These are phyloP conservation scores for Pseudofabraea citricarpa DNA, from an alignment of 2,329 filamentous ascomycete species.

Conservation along the genomic window DNA sequence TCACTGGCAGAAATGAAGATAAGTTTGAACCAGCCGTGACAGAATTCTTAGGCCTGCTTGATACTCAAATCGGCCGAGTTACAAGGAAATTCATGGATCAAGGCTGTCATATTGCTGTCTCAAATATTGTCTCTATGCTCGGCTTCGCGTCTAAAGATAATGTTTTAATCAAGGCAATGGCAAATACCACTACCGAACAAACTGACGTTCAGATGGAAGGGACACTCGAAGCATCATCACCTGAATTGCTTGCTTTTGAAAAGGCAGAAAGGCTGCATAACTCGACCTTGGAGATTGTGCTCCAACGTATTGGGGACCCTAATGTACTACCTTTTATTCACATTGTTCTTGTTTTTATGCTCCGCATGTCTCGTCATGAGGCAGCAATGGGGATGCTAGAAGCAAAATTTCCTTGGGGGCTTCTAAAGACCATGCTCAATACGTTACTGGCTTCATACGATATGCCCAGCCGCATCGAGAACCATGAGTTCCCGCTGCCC, in stretches of 20 bases:
- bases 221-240: neutral
- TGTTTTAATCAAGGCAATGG: conserved; percentile 19
- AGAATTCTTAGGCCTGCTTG: conserved; percentile 49
- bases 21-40: conserved; percentile 39
- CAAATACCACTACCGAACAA: conserved; percentile 2
- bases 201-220: conserved; percentile 10
- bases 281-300: conserved; percentile 15
- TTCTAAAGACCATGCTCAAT: conserved; percentile 18
- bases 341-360: conserved; percentile 22
- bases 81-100: conserved; percentile 40
- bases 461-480: conserved; percentile 11
- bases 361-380: conserved; percentile 14
- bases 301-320: conserved; percentile 20
- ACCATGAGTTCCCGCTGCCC: conserved; percentile 14
- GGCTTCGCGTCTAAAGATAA: conserved; percentile 25
- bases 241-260: conserved; percentile 9
- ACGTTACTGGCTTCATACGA: conserved; percentile 12
- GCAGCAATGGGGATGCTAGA: conserved; percentile 15
- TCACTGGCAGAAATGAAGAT: conserved; percentile 44
- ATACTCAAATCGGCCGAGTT: conserved; percentile 50
- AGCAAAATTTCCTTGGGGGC: conserved; percentile 21
- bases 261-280: conserved; percentile 18
- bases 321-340: conserved; percentile 26
- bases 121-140: conserved; percentile 29
- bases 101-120: conserved; percentile 52